phyloP scores from a whole-genome alignment of 306 rosid species.

The Cicer yamashitae region DNA sequence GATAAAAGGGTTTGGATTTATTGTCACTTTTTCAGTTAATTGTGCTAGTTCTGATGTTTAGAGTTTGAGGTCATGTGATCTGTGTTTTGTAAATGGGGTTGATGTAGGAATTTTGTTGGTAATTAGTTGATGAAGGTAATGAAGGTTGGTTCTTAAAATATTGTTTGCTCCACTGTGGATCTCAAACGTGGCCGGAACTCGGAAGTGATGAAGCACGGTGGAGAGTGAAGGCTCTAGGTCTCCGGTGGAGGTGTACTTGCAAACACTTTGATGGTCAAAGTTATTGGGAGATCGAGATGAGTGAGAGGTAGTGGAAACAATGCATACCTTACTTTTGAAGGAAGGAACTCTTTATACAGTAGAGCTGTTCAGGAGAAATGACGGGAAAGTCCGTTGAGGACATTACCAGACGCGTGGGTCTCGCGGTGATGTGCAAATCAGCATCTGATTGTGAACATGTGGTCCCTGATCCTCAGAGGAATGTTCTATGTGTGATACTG shows the following conservation, averaged over 20 bases:
- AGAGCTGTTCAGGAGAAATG: too few relatives aligned
- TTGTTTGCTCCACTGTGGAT: not conserved
- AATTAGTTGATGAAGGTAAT: not conserved
- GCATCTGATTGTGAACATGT: not conserved
- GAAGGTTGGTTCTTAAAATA: not conserved
- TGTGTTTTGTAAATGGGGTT: slow-evolving; percentile 25
- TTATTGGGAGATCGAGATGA: not conserved
- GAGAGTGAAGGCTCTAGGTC: not conserved
- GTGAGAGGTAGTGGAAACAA: not conserved
- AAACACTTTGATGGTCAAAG: not conserved
- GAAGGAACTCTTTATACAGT: too few relatives aligned
- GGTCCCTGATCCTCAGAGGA: not conserved
- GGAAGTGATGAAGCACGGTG: not conserved
- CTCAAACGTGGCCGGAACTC: too few relatives aligned
- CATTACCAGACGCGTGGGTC: not conserved
- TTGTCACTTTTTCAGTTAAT: slow-evolving; percentile 23
- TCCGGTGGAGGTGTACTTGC: not conserved
- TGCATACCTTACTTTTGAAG: too few relatives aligned
- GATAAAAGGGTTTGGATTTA: not conserved
- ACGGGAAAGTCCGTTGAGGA: not conserved
- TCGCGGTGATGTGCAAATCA: not conserved
- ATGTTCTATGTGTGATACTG: too few relatives aligned
- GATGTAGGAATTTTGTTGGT: slow-evolving; percentile 30
- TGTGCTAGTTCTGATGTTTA: slow-evolving; percentile 14
- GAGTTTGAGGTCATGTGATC: not conserved